Evolutionary conservation across 1,139 yeast genomes (phyloP), one percentile per base, ranked within the genome.

Genomic region (Arxiozyma slooffiae): DNA sequence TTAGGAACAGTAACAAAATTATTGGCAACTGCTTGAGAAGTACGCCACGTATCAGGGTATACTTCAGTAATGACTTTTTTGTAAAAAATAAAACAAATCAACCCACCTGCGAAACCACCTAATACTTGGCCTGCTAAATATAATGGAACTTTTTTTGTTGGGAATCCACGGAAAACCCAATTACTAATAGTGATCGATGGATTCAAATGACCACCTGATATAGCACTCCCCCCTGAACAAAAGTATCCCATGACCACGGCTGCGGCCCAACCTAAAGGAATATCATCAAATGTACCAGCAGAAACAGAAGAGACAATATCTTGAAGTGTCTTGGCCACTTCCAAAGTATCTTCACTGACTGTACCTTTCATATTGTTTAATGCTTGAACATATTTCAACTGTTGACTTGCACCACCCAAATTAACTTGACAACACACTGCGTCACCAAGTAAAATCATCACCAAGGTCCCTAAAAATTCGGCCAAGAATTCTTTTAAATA

Each of bases 191-290:
- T 71, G 42, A 72, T 69, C 48, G 74, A 72, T 11, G 76, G 75
- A 56, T 73, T 73, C 53, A 73, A 55, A 60, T 73, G 77, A 20
- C 71, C 77, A 58, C 76, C 76, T 43, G 76, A 71, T 48, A 72
- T 63, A 16, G 70, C 67, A 55, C 67, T 59, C 53, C 76, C 75
- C 48, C 76, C 77, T 43, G 74, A 68, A 20, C 65, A 62, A 49
- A 63, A 62, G 58, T 67, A 74, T 57, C 79, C 80, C 59, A 76
- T 60, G 58, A 74, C 73, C 50, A 74, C 79, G 1, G 78, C 80
- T 40, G 74, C 68, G 46, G 77, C 80, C 79, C 79, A 76, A 26
- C 74, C 70, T 51, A 75, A 61, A 8, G 74, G 71, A 51, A 75
- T 64, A 22, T 72, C 68, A 47, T 69, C 71, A 51, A 69, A 71